These are phyloP conservation scores for Venustampulla echinocandica DNA, from an alignment of 495 filamentous ascomycete species.

Conservation along the genomic window DNA sequence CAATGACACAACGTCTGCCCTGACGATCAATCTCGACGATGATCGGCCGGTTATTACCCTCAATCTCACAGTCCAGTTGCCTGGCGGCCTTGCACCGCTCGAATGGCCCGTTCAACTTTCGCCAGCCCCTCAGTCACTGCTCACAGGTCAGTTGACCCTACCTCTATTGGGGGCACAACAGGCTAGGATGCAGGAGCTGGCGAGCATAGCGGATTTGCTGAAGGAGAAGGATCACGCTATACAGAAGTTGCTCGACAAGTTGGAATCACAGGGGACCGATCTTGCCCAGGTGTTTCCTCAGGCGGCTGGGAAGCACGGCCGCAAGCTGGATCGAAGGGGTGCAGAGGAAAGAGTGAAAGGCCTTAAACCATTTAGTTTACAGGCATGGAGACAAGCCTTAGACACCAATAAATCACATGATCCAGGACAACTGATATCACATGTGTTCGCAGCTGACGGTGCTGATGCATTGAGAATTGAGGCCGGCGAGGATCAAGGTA, in stretches of 20 bases:
- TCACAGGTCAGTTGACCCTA: slow-evolving; percentile 56
- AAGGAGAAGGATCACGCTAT: slow-evolving; percentile 76
- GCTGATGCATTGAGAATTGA: neutral
- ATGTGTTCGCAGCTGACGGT: slow-evolving; percentile 24
- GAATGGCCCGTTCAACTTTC: slow-evolving; percentile 57
- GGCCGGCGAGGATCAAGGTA: slow-evolving; percentile 14
- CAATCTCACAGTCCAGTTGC: slow-evolving; percentile 51
- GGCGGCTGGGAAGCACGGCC: slow-evolving; percentile 38
- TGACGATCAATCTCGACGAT: slow-evolving; percentile 12
- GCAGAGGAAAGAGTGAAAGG: slow-evolving; percentile 47
- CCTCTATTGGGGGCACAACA: slow-evolving; percentile 57
- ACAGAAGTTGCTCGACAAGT: slow-evolving; percentile 63
- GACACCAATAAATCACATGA: slow-evolving; percentile 5
- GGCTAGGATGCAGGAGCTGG: slow-evolving; percentile 39
- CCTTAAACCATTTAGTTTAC: slow-evolving; percentile 42
- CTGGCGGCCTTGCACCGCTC: slow-evolving; percentile 57
- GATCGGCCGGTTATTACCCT: slow-evolving; percentile 40
- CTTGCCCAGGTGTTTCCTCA: slow-evolving; percentile 63
- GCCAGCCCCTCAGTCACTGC: slow-evolving; percentile 41
- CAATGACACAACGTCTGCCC: slow-evolving; percentile 25
- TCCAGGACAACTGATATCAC: slow-evolving; percentile 8
- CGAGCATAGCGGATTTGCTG: slow-evolving; percentile 48
- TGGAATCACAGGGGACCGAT: slow-evolving; percentile 61
- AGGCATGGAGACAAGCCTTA: slow-evolving; percentile 31
- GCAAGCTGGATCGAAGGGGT: slow-evolving; percentile 33